Conservation (phyloP, 2,329 filamentous ascomycete species). For the Fusarium sp. region DNA sequence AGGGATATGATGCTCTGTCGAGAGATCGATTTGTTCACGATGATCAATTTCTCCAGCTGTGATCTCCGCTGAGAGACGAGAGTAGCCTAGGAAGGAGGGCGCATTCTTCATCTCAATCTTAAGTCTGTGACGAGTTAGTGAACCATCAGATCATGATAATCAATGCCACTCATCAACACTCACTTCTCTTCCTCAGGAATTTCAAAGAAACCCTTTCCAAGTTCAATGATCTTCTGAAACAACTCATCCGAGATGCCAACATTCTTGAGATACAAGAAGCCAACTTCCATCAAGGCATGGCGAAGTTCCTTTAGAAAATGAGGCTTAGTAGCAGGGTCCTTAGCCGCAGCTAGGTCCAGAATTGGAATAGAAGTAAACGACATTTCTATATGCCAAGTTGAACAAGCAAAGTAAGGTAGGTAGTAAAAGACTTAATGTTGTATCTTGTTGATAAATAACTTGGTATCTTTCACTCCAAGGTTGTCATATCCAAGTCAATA, state of each 20-base stretch:
- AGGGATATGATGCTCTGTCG: constrained; percentile 77
- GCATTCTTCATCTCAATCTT: constrained; percentile 79
- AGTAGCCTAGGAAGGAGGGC: constrained; percentile 75
- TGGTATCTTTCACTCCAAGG: constrained; percentile 29
- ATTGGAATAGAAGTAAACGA: constrained; percentile 81
- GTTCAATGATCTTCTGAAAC: constrained; percentile 68
- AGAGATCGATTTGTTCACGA: constrained; percentile 87
- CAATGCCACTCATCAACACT: constrained; percentile 27
- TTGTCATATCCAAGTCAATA: background rate
- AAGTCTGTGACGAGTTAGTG: constrained; percentile 51
- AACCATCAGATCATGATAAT: background rate
- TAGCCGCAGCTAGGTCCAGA: constrained; percentile 75
- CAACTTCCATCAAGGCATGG: constrained; percentile 82
- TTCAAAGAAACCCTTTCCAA: constrained; percentile 79
- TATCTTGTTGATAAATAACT: constrained; percentile 28
- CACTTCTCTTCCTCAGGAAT: constrained; percentile 79
- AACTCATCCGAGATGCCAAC: constrained; percentile 74
- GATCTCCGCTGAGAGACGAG: constrained; percentile 70
- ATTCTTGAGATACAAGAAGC: constrained; percentile 86
- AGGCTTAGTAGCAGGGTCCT: constrained; percentile 71
- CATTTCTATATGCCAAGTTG: constrained; percentile 49
- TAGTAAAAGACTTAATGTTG: background rate
- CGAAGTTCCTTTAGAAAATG: constrained; percentile 75
- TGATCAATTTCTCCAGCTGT: constrained; percentile 81
- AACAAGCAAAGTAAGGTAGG: background rate